Conservation (phyloP, 768 basidiomycete species). For the Psilocybe cubensis region DNA sequence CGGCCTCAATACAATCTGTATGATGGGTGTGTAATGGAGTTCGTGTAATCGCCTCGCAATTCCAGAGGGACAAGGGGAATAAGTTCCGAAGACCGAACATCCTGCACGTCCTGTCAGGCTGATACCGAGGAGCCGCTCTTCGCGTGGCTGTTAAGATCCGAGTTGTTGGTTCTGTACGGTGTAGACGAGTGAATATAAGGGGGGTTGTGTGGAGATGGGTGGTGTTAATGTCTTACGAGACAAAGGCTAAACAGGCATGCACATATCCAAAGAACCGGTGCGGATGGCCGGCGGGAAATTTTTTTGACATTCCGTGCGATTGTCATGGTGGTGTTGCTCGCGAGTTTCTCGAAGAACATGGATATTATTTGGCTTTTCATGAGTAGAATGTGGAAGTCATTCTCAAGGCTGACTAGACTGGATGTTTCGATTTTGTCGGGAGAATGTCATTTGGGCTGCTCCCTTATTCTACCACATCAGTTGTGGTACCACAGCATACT, state of each 20-base stretch:
- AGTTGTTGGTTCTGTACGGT: not conserved
- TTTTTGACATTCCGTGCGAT: slow-evolving; percentile 4
- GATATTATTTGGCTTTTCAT: not conserved
- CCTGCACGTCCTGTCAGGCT: not conserved
- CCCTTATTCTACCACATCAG: too few species aligned
- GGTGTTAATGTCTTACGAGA: not conserved
- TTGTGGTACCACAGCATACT: too few species aligned
- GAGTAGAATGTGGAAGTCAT: too few species aligned
- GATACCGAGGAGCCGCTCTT: not conserved
- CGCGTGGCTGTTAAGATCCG: not conserved
- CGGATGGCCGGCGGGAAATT: not conserved
- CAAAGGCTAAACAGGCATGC: not conserved
- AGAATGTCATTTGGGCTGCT: too few species aligned
- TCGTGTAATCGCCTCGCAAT: not conserved
- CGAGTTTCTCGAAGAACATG: not conserved
- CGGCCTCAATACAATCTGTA: not conserved
- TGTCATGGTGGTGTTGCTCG: not conserved
- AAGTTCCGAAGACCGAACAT: not conserved
- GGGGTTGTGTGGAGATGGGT: not conserved
- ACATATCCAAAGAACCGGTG: not conserved
- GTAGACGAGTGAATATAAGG: too few species aligned
- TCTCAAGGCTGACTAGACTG: too few species aligned
- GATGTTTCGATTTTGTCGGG: too few species aligned
- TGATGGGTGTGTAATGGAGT: not conserved
- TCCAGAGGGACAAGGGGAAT: not conserved